Evolutionary conservation across 2,329 filamentous ascomycete species (phyloP), one percentile per base, ranked within the genome.

Genomic region (Nemania diffusa): DNA sequence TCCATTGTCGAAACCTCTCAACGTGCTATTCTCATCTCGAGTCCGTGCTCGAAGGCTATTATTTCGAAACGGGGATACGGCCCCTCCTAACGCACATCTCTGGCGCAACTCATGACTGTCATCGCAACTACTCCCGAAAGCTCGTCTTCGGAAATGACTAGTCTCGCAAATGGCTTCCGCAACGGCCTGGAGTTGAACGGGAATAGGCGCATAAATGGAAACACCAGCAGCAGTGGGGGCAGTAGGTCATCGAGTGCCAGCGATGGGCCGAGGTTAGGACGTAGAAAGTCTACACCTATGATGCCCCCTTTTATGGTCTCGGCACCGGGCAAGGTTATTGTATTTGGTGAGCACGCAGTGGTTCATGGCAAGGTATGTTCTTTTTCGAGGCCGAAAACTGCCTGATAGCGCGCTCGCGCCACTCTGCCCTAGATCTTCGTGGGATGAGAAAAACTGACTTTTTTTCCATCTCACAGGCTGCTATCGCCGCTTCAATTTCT

Each of bases 281-380:
- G 88, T 77, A 90, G 88, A 73, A 81, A 84, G 68, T 90, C 88
- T 11, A 88, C 82, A 63, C 88, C 88, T 3, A 88, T 91, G 88
- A 88, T 96, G 81, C 94, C 95, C 50, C 84, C 94, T 68, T 99
- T 99, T 79, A 97, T 99, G 92, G 94, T 98, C 64, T 98, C 96
- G 17, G 95, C 97, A 2, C 96, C 96, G 0, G 97, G 95, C 71
- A 99, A 99, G 80, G 96, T 97, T 77, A 99, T 99, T 79, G 93
- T 98, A 60, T 98, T 95, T 81, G 96, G 96, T 72, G 96, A 99
- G 80, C 96, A 99, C 82, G 92, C 96, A 2, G 96, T 98, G n/a
- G 96, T 99, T 22, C 90, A 99, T 77, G 94, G 94, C 77, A 98
- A 97, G 88, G 92, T 92, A 82, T 63, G 81, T 66, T 42, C 42